A percentile compares a stretch with the other conserved stretches of the same genome.
Evolutionary conservation across 192 early-diverging fungal genomes (phyloP).

Genomic region (Chytriomyces hyalinus): DNA sequence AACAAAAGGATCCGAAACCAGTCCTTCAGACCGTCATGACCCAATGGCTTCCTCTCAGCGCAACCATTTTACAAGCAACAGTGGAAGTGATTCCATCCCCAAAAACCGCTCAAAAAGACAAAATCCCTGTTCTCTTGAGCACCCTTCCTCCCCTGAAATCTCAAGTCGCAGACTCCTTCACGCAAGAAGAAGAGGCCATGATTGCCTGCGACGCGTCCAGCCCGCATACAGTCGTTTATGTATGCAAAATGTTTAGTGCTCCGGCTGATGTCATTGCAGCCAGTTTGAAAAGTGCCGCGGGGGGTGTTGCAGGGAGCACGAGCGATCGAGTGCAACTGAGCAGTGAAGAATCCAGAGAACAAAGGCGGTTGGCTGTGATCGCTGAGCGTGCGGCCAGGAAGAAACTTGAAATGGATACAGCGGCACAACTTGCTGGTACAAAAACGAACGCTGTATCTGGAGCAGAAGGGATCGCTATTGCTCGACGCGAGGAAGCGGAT

Average conservation of each 20-base stretch:
- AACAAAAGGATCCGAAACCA: slow-evolving; percentile 78
- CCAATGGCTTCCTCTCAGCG: slow-evolving; percentile 94
- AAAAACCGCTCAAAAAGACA: slow-evolving; percentile 72
- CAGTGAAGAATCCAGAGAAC: slow-evolving; percentile 89
- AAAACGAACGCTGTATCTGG: slow-evolving; percentile 23
- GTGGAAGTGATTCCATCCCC: slow-evolving; percentile 92
- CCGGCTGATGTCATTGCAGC: slow-evolving; percentile 73
- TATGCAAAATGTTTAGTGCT: slow-evolving; percentile 94
- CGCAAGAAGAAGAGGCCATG: slow-evolving; percentile 74
- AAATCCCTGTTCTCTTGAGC: slow-evolving; percentile 79
- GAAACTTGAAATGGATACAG: slow-evolving; percentile 30
- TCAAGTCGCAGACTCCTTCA: slow-evolving; percentile 28
- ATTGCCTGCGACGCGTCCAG: slow-evolving; percentile 69
- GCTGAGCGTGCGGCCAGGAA: slow-evolving; percentile 35
- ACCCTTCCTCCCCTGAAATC: slow-evolving; percentile 37
- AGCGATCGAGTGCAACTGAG: slow-evolving; percentile 59
- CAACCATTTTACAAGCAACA: slow-evolving; percentile 82
- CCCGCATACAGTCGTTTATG: slow-evolving; percentile 80
- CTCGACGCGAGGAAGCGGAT: slow-evolving; percentile 23
- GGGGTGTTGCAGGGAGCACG: slow-evolving; percentile 20
- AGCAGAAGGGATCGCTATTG: not conserved
- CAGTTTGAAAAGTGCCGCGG: slow-evolving; percentile 14
- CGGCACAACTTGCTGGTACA: slow-evolving; percentile 28
- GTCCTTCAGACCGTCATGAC: slow-evolving; percentile 83
- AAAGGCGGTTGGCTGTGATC: slow-evolving; percentile 44